phyloP scores from a whole-genome alignment of 148 eudicot genomes.

The Vaccinium darrowii region DNA sequence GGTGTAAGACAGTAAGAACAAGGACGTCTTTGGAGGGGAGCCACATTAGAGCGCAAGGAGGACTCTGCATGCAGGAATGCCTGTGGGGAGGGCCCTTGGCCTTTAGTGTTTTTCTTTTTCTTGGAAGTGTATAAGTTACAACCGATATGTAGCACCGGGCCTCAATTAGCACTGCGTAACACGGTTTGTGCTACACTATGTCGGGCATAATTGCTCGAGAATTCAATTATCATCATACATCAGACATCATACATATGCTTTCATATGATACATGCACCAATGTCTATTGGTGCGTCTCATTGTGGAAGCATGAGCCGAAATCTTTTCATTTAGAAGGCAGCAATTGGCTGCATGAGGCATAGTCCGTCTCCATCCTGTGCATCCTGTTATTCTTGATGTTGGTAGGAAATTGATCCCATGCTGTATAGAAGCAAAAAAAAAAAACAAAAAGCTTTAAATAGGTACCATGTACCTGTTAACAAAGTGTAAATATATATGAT shows the following conservation, averaged over 20 bases:
- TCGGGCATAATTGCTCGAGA: background rate
- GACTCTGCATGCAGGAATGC: background rate
- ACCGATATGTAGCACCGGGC: background rate
- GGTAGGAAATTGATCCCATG: background rate
- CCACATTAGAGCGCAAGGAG: background rate
- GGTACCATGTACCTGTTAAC: background rate
- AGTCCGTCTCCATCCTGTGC: background rate
- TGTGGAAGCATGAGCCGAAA: background rate
- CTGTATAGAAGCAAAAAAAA: background rate
- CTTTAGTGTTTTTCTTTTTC: background rate
- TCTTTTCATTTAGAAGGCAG: background rate
- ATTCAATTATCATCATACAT: background rate
- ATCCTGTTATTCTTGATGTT: background rate
- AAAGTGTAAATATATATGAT: background rate
- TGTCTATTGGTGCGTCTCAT: background rate
- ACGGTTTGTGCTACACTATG: background rate
- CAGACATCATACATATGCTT: no score
- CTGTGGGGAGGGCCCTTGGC: background rate
- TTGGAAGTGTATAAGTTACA: background rate
- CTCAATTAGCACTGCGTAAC: background rate
- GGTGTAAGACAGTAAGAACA: background rate
- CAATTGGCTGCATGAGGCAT: slow-evolving; percentile 6
- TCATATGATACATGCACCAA: background rate
- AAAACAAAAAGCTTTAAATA: background rate
- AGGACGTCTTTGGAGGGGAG: background rate